Evolutionary conservation across 2,329 filamentous ascomycete species (phyloP), one percentile per base, ranked within the genome.

Genomic region (Annulohypoxylon truncatum): DNA sequence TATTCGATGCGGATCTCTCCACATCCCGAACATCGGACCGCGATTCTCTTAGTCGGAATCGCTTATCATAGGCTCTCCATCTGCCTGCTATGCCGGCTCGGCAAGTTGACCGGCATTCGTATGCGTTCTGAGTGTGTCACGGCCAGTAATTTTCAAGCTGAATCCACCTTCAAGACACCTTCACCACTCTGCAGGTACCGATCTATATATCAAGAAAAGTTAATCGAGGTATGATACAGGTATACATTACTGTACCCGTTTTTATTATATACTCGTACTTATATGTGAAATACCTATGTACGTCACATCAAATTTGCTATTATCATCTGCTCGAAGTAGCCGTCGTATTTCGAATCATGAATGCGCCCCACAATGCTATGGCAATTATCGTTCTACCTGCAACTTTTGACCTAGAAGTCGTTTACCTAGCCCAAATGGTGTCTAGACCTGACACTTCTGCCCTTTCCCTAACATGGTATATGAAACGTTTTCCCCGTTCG

Each of bases 11-110:
- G 48, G 20, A 46, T 6, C 40, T 51, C 61, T 61, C 53, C 59
- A 62, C 64, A 67, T 70, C 66, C 72, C 73, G 73, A 73, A 54
- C 9, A 72, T 70, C 70, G 72, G 73, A 73, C 51, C 71, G 70
- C 61, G 58, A 35, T 29, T 31, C 54, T 22, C 35, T 28, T 48
- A 20, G 18, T 48, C 60, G 56, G 56, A 9, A 53, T 29, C 42
- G 48, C 56, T 44, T 61, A 46, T 35, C 51, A 65, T 67, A 69
- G 56, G 57, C 57, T 50, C 68, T 62, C 68, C 69, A 61, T 68
- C 64, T 67, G 10, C n/a, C 40, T 67, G 56, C 52, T 61, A 26
- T 20, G 18, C 64, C 66, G 65, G 60, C 29, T 59, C 66, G 67
- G 66, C 64, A 66, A 58, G 28, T 59, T 48, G 2, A 24, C 58